Conservation (phyloP, 1,284 basidiomycete genomes). For the Mycocalia duriaeana region DNA sequence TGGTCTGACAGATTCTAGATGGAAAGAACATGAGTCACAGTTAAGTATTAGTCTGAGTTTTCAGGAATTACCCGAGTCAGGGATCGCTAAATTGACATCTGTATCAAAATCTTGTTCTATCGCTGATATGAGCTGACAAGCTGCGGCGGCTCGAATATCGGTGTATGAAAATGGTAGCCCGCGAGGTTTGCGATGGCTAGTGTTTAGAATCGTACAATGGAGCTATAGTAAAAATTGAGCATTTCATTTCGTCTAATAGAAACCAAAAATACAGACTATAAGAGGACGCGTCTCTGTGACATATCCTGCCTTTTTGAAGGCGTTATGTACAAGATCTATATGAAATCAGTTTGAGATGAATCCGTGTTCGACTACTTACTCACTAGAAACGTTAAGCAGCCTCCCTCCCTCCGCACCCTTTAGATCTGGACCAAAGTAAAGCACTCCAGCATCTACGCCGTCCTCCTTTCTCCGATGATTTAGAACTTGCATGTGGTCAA, state of each 20-base stretch:
- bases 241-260: too few species aligned
- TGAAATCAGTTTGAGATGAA: not conserved
- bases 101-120: too few species aligned
- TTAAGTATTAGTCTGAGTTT: too few species aligned
- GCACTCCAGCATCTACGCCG: conserved; percentile 41
- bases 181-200: conserved; percentile 46
- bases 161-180: conserved; percentile 43
- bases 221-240: too few species aligned
- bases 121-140: not conserved
- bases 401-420: conserved; percentile 14
- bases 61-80: too few species aligned
- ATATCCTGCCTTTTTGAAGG: conserved; percentile 49
- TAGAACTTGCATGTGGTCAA: conserved; percentile 51
- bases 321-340: conserved; percentile 38
- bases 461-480: conserved; percentile 27
- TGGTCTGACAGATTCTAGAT: too few species aligned
- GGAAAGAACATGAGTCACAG: too few species aligned
- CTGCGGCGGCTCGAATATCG: conserved; percentile 27
- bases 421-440: conserved; percentile 37
- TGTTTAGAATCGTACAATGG: conserved; percentile 67
- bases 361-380: too few species aligned
- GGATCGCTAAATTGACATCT: too few species aligned
- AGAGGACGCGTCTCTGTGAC: conserved; percentile 49
- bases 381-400: conserved; percentile 35
- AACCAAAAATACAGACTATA: conserved; percentile 57